Conservation (phyloP, 768 basidiomycete genomes). For the button mushroom (Agaricus bisporus) region DNA sequence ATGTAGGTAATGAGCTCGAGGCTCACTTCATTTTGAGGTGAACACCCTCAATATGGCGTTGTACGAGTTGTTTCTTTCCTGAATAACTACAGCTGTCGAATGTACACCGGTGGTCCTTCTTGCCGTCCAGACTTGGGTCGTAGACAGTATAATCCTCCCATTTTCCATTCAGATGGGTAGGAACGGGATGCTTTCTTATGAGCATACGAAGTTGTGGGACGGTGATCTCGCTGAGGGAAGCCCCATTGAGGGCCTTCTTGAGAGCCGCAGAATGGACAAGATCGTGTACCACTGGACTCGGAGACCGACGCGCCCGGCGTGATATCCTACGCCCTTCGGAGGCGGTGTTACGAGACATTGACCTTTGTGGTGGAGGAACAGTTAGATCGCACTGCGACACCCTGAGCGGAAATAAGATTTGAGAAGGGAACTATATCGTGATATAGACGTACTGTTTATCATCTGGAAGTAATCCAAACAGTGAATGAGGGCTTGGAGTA, state of each 20-base stretch:
- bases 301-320: background rate
- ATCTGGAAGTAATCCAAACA: background rate
- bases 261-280: background rate
- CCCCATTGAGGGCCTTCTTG: background rate
- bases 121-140: background rate
- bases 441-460: background rate
- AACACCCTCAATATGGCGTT: constrained; percentile 59
- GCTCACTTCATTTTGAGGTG: constrained; percentile 57
- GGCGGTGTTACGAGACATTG: background rate
- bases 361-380: background rate
- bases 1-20: background rate
- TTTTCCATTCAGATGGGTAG: background rate
- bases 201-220: background rate
- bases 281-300: background rate
- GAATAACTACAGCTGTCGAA: constrained; percentile 14
- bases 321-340: background rate
- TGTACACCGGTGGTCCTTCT: constrained; percentile 8
- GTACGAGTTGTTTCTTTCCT: constrained; percentile 51
- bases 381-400: background rate
- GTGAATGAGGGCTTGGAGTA: background rate
- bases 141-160: constrained; percentile 13
- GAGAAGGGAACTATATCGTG: background rate
- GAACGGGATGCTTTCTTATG: background rate
- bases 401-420: background rate
- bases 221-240: background rate